Conservation (phyloP, 768 basidiomycete genomes). For the Boletus sensibilis region DNA sequence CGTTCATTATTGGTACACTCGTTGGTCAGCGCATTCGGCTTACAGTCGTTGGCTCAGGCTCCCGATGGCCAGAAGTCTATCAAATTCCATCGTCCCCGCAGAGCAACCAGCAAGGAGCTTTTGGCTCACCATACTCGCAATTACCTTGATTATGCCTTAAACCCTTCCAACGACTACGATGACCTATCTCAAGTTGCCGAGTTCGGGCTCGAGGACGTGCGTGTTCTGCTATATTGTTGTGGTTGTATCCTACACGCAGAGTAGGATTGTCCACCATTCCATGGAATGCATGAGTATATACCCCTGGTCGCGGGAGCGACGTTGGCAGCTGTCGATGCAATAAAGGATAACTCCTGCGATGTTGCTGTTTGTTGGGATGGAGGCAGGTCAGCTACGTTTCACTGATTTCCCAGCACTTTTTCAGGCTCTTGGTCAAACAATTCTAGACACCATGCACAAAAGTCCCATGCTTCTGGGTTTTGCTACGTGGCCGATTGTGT, state of each 20-base stretch:
- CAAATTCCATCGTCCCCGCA: constrained; percentile 49
- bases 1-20: constrained; percentile 68
- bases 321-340: constrained; percentile 64
- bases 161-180: constrained; percentile 30
- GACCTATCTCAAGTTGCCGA: constrained; percentile 31
- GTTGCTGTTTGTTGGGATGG: constrained; percentile 90
- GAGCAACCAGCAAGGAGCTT: constrained; percentile 59
- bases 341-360: constrained; percentile 51
- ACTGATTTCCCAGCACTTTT: background rate
- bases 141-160: constrained; percentile 62
- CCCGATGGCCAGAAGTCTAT: constrained; percentile 29
- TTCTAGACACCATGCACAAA: constrained; percentile 77
- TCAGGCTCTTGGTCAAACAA: background rate
- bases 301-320: constrained; percentile 73
- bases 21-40: constrained; percentile 51
- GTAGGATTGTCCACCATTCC: constrained; percentile 84
- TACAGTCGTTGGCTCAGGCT: constrained; percentile 38
- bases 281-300: constrained; percentile 66
- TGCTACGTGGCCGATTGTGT: constrained; percentile 94
- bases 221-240: constrained; percentile 9
- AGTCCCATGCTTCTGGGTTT: constrained; percentile 79
- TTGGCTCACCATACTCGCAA: constrained; percentile 65
- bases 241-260: background rate
- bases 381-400: constrained; percentile 53
- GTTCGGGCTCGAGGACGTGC: constrained; percentile 62